Base-by-base conservation (phyloP, 2,329 filamentous ascomycete genomes). In the Monosporascus sp. region DNA sequence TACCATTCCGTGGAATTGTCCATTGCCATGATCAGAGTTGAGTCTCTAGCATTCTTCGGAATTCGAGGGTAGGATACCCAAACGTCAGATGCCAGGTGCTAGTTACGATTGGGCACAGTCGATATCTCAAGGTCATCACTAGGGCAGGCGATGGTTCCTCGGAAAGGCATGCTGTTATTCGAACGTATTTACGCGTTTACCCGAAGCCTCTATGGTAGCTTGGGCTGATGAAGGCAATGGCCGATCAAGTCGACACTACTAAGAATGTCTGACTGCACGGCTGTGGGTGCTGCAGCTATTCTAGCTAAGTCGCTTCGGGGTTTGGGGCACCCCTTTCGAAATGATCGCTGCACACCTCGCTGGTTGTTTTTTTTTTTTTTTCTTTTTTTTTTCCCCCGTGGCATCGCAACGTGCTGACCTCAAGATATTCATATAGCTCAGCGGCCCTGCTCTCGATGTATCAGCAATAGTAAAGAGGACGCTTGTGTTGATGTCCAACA, bases 401-500 rank as follows among this genome's bases (percentile, higher is more conserved):
- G 20, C 25, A 45, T 27, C 18, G 18, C 17, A 24, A 45, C 22
- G 7, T 7, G 65, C 73, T 76, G 63, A 77, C 69, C 69, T 44
- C 44, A 55, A 44, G 50, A 54, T 27, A 31, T 54, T 47, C 41
- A 50, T 58, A 65, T 65, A 87, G 85, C 88, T 49, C 86, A 90
- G 69, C 80, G 89, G 53, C 89, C 89, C 27, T 94, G 89, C 66
- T 86, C 86, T 27, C 81, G 89, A 66, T 94, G 89, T 67, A 74
- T 88, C 36, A 83, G 83, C 62, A 90, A 89, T 65, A 87, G 88
- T 55, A 94, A 93, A 64, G 78, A 93, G 76, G 88, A 91, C 54
- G 79, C 85, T 7, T 94, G 89, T 66, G 77, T 90, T 62, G 89
- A 94, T 70, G 89, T 94, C 36, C 87, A 90, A 65, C 89, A 94